These are phyloP conservation scores for Aegle marmelos DNA, from an alignment of 345 rosid genomes.

Conservation along the genomic window DNA sequence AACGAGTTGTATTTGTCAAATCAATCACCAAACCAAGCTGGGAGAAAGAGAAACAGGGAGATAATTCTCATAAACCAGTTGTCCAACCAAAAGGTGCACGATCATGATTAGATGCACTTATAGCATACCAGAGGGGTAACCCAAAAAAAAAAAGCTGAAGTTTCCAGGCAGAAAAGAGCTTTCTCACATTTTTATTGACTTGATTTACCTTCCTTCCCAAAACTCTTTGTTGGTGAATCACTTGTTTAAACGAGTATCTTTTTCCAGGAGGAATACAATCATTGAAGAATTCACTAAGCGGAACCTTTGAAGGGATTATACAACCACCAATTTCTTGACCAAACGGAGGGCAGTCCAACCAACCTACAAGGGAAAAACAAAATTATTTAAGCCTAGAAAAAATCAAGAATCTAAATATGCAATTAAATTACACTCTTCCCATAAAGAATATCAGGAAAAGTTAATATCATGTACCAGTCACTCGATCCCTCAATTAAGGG, in stretches of 20 bases:
- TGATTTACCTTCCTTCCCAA: slow-evolving; percentile 67
- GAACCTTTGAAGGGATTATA: slow-evolving; percentile 93
- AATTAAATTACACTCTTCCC: slow-evolving; percentile 1
- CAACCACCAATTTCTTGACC: slow-evolving; percentile 68
- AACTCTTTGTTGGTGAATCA: slow-evolving; percentile 71
- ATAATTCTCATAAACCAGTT: not conserved
- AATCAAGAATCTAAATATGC: not conserved
- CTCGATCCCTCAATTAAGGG: not conserved
- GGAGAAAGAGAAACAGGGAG: slow-evolving; percentile 10
- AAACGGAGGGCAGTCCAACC: slow-evolving; percentile 86
- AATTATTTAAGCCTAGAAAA: not conserved
- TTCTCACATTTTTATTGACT: not conserved
- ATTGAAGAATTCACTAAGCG: slow-evolving; percentile 79
- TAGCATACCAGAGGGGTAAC: not conserved
- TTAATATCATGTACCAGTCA: not conserved
- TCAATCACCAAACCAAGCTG: slow-evolving; percentile 99
- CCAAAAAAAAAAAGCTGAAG: not conserved
- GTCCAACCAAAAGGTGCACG: not conserved
- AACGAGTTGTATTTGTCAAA: slow-evolving; percentile 91
- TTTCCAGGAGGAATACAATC: slow-evolving; percentile 77
- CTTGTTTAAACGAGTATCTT: slow-evolving; percentile 98
- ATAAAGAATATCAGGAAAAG: not conserved
- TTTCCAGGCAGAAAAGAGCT: not conserved
- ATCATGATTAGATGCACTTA: not conserved
- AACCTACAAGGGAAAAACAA: slow-evolving; percentile 47